These are phyloP conservation scores for Pterocarpus macrocarpus DNA, from an alignment of 306 rosid genomes.

Conservation along the genomic window DNA sequence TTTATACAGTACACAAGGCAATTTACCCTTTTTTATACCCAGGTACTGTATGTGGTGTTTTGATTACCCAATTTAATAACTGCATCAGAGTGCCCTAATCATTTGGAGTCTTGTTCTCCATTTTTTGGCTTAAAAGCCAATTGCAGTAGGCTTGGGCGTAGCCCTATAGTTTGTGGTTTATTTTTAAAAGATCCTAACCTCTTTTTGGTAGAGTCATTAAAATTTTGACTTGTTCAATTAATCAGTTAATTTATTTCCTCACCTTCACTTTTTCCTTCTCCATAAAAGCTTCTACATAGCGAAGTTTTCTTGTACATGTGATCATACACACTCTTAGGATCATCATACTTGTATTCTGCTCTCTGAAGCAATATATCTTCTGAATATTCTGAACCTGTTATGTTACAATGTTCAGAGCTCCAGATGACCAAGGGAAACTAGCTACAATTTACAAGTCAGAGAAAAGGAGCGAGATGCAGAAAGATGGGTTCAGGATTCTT, in stretches of 20 bases:
- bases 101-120: neutral
- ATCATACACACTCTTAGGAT: slow-evolving; percentile 4
- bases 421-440: slow-evolving; percentile 72
- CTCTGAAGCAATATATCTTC: slow-evolving; percentile 33
- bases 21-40: no score
- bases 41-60: no score
- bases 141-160: neutral
- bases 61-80: no score
- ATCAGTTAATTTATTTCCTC: neutral
- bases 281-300: neutral
- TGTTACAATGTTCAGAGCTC: slow-evolving; percentile 53
- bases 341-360: slow-evolving; percentile 13
- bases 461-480: slow-evolving; percentile 81
- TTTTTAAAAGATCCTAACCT: neutral
- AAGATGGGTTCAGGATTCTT: slow-evolving; percentile 77
- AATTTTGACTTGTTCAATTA: slow-evolving; percentile 3
- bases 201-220: slow-evolving; percentile 12
- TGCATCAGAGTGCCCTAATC: no score
- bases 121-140: neutral
- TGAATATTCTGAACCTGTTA: slow-evolving; percentile 37
- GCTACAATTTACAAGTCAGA: slow-evolving; percentile 82
- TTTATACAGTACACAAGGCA: neutral
- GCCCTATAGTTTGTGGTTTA: neutral
- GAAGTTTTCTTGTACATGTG: neutral
- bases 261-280: neutral